Conservation (phyloP, 2,329 filamentous ascomycete species). For the Lecanoromycetidae sp. region DNA sequence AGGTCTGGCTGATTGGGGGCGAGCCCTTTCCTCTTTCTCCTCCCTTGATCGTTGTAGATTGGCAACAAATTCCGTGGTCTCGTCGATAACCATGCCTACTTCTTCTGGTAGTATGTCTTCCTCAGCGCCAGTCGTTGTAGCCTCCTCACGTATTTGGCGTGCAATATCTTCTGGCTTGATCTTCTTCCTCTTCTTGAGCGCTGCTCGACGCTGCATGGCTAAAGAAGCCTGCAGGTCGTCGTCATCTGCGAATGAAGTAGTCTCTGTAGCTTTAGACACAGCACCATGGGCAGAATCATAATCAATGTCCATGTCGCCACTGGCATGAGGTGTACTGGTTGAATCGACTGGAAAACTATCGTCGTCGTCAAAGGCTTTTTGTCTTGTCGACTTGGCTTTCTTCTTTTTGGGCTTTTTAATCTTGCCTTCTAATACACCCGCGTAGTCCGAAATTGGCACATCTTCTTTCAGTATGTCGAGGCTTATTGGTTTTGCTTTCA, state of each 20-base stretch:
- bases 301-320: conserved; percentile 66
- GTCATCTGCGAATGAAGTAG: conserved; percentile 70
- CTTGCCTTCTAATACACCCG: conserved; percentile 76
- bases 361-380: conserved; percentile 53
- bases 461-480: conserved; percentile 61
- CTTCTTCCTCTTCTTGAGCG: conserved; percentile 86
- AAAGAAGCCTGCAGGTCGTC: conserved; percentile 83
- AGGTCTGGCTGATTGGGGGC: conserved; percentile 16
- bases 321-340: conserved; percentile 21
- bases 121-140: conserved; percentile 38
- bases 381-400: conserved; percentile 63
- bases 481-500: conserved; percentile 59
- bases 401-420: conserved; percentile 86
- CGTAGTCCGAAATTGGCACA: conserved; percentile 68
- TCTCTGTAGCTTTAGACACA: conserved; percentile 51
- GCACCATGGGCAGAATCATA: conserved; percentile 25
- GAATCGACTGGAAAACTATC: conserved; percentile 38
- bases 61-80: conserved; percentile 88
- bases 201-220: conserved; percentile 67
- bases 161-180: conserved; percentile 76
- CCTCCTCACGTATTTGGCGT: conserved; percentile 59
- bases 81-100: conserved; percentile 77
- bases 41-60: conserved; percentile 59
- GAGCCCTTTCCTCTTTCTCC: conserved; percentile 44
- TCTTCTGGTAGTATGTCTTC: conserved; percentile 40